Evolutionary conservation across 257 asterid species (phyloP).

Genomic region (Misopates orontium): DNA sequence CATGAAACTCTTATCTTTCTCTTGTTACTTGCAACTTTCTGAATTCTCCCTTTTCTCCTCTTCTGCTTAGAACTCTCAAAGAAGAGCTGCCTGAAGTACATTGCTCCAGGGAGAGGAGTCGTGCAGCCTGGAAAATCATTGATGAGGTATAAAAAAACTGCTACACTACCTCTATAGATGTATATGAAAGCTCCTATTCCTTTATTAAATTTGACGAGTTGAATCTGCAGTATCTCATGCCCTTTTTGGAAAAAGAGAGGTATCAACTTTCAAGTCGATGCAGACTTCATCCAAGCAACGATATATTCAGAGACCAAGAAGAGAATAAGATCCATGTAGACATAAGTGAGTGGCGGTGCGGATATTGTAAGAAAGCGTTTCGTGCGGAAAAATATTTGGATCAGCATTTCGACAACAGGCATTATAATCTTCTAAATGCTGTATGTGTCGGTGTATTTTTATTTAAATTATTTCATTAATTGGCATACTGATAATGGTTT

Average conservation of each 20-base stretch:
- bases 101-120: conserved; percentile 96
- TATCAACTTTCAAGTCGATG: conserved; percentile 67
- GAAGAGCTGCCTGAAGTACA: conserved; percentile 68
- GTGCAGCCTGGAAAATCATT: conserved; percentile 75
- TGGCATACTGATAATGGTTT: conserved; percentile 19
- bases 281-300: conserved; percentile 77
- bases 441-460: conserved; percentile 44
- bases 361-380: conserved; percentile 84
- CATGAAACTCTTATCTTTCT: no score
- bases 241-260: conserved; percentile 67
- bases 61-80: conserved; percentile 42
- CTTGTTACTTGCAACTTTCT: background rate
- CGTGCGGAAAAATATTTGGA: conserved; percentile 82
- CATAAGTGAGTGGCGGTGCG: conserved; percentile 86
- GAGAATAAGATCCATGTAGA: conserved; percentile 80
- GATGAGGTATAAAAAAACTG: conserved; percentile 56
- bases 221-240: conserved; percentile 73
- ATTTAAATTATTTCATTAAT: background rate
- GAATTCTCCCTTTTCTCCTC: background rate
- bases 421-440: conserved; percentile 71
- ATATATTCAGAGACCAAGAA: conserved; percentile 90
- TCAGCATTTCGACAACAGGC: conserved; percentile 94
- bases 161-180: conserved; percentile 5
- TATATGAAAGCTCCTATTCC: background rate
- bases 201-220: conserved; percentile 23